Evolutionary conservation across 768 basidiomycete species (phyloP).

Genomic region (Trametes gibbosa): DNA sequence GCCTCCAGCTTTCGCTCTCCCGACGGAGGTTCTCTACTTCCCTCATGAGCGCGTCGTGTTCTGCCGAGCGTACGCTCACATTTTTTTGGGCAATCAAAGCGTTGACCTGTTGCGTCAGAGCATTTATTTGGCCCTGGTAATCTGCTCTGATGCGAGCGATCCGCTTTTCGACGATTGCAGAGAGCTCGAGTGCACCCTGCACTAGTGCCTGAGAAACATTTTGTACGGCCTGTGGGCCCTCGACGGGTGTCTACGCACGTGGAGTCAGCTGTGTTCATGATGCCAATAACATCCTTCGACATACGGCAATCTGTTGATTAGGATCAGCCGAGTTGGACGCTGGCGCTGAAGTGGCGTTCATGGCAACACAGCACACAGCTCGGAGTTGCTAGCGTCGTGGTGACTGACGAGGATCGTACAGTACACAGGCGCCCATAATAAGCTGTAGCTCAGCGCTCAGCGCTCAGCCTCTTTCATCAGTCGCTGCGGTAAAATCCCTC

Average conservation of each 20-base stretch:
- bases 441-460: too few relatives aligned
- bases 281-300: not conserved
- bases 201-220: conserved; percentile 2
- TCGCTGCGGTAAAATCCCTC: too few relatives aligned
- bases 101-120: conserved; percentile 1
- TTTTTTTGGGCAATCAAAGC: not conserved
- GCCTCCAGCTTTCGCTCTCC: conserved; percentile 2
- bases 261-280: not conserved
- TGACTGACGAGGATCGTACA: too few relatives aligned
- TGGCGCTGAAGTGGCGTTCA: conserved; percentile 3
- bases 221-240: not conserved
- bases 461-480: too few relatives aligned
- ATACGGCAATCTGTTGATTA: too few relatives aligned
- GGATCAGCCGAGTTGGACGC: not conserved
- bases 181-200: conserved; percentile 1
- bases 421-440: too few relatives aligned
- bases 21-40: not conserved
- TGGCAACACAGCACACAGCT: not conserved
- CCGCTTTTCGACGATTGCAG: conserved; percentile 2
- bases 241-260: not conserved
- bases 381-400: too few relatives aligned
- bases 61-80: not conserved
- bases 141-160: not conserved
- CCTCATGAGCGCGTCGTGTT: not conserved
- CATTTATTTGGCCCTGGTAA: not conserved